Evolutionary conservation across 768 basidiomycete species (phyloP), one percentile per base, ranked within the genome.

Genomic region (Cystofilobasidium ferigula): DNA sequence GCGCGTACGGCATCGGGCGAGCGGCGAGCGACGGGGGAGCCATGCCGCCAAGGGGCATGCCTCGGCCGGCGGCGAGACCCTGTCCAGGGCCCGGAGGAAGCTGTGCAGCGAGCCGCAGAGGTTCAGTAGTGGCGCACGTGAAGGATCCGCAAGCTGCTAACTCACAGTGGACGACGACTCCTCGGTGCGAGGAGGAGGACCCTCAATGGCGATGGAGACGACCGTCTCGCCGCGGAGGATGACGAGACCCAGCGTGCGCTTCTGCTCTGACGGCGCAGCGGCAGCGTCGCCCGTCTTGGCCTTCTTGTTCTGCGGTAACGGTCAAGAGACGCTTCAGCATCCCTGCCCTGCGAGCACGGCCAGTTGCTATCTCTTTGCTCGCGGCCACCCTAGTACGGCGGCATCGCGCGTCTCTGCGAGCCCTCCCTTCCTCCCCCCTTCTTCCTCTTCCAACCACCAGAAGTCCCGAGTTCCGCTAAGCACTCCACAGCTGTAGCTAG

Each of bases 221-320:
- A 98, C 89, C 0, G 90, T 88, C 78, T 98, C 95, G 68, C 95
- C 95, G 67, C 95, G 84, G 72, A 98, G 78, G 74, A 99, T 97
- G 64, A 98, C 92, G 35, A 99, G 82, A n/a, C 95, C 95, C 26
- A 99, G 82, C 0, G 89, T 84, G 64, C 95, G 85, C 78, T 98
- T 99, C 81, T 95, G 86, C 80, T 98, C 93, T 77, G 94, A 90
- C 54, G 67, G 67, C 34, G 67, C 67, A 16, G 67, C 20, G 10
- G 61, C 32, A 9, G 36, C 38, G 14, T 35, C 60, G 28, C 59
- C 63, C 58, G 48, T 59, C 60, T 61, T 61, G 40, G 35, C 36
- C 60, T 67, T 67, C 28, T 54, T 51, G 60, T 47, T 30, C 65
- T 67, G 32, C 18, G 18, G 28, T 16, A n/a, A n/a, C n/a, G n/a